Evolutionary conservation across 2,329 filamentous ascomycete species (phyloP).

Genomic region (Cryphonectria nitschkei): DNA sequence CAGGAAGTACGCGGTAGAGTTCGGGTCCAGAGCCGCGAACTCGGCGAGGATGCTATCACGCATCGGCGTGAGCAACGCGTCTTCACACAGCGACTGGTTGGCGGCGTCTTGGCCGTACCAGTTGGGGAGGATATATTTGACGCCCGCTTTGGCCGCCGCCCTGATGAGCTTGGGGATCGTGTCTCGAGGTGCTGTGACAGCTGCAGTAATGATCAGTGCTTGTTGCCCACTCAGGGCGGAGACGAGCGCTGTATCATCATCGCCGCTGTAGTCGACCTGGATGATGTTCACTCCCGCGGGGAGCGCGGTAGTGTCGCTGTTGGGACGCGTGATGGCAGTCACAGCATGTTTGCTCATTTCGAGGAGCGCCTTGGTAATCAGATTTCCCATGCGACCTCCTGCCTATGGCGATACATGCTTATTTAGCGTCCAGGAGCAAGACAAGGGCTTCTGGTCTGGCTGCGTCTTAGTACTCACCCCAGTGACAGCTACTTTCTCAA

Average conservation of each 20-base stretch:
- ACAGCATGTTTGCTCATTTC: constrained; percentile 49
- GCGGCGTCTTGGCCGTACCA: constrained; percentile 36
- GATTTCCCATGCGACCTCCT: constrained; percentile 31
- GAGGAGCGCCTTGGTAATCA: constrained; percentile 40
- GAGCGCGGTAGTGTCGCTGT: constrained; percentile 43
- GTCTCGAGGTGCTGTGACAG: constrained; percentile 40
- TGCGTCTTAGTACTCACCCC: constrained; percentile 25
- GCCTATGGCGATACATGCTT: constrained; percentile 25
- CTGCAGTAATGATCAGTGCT: constrained; percentile 45
- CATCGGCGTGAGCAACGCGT: constrained; percentile 15
- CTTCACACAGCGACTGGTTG: constrained; percentile 24
- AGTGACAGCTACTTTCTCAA: constrained; percentile 26
- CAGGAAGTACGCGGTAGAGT: constrained; percentile 37
- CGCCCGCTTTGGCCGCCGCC: constrained; percentile 47
- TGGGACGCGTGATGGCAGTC: constrained; percentile 52
- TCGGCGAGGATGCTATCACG: constrained; percentile 33
- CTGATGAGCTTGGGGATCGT: constrained; percentile 43
- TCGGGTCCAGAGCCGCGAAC: constrained; percentile 40
- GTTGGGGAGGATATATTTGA: constrained; percentile 51
- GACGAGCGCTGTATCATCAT: constrained; percentile 37
- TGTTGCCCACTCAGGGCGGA: constrained; percentile 39
- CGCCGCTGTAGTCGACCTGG: constrained; percentile 48
- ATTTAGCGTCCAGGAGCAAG: background rate
- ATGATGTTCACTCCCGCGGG: constrained; percentile 42
- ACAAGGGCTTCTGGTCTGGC: background rate